Evolutionary conservation across 805 yeast genomes (phyloP).

Genomic region (Wickerhamomyces hampshirensis): DNA sequence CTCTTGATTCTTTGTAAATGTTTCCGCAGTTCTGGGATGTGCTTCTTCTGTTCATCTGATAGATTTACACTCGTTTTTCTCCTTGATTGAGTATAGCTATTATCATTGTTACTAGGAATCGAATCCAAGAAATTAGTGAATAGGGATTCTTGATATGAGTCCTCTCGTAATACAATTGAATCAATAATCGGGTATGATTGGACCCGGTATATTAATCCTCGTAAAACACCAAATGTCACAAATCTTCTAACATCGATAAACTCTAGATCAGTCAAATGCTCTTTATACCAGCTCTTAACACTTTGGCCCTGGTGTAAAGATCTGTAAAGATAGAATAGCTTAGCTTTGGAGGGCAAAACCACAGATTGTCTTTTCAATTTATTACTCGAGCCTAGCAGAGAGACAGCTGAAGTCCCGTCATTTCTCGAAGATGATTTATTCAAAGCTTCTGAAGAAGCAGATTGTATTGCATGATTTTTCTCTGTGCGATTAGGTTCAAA

Average conservation of each 20-base stretch:
- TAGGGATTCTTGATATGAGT: constrained; percentile 10
- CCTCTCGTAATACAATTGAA: constrained; percentile 15
- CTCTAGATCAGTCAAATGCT: constrained; percentile 50
- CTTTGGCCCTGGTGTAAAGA: constrained; percentile 75
- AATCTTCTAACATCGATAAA: constrained; percentile 81
- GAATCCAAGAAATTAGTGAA: constrained; percentile 9
- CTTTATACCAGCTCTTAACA: constrained; percentile 76
- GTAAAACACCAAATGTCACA: constrained; percentile 78
- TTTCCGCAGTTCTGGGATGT: constrained; percentile 22
- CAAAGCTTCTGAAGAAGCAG: neutral
- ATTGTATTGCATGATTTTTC: constrained; percentile 1
- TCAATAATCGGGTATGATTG: constrained; percentile 57
- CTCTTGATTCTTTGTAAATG: constrained; percentile 48
- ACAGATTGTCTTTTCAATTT: constrained; percentile 10
- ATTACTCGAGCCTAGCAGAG: constrained; percentile 9
- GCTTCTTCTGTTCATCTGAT: constrained; percentile 14
- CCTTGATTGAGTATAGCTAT: neutral
- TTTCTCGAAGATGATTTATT: constrained; percentile 1
- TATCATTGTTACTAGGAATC: neutral
- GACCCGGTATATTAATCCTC: constrained; percentile 79
- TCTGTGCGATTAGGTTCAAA: constrained; percentile 16
- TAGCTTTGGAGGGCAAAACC: constrained; percentile 55
- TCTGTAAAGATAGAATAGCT: constrained; percentile 67
- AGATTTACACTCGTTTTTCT: constrained; percentile 7
- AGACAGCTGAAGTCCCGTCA: constrained; percentile 10